Evolutionary conservation across 2,329 filamentous ascomycete genomes (phyloP).

Genomic region (Phyllosticta capitalensis): DNA sequence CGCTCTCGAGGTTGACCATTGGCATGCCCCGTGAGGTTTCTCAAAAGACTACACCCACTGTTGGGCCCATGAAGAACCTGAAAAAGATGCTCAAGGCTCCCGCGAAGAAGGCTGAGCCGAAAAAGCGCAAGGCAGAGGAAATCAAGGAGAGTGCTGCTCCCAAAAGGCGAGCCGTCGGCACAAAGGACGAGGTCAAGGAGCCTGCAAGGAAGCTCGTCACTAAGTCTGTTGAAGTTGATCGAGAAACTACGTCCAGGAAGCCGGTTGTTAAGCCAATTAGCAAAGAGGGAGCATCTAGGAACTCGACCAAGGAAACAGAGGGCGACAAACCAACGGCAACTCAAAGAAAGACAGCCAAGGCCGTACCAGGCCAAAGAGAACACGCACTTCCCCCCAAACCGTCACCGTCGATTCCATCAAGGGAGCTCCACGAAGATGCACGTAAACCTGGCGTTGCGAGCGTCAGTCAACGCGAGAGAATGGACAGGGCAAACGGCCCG

Average conservation of each 20-base stretch:
- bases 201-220: constrained; percentile 4
- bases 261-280: constrained; percentile 29
- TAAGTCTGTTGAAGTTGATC: neutral
- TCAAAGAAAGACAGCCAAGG: neutral
- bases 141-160: constrained; percentile 14
- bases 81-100: constrained; percentile 18
- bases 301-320: neutral
- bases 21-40: constrained; percentile 25
- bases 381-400: neutral
- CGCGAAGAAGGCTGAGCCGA: constrained; percentile 35
- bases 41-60: constrained; percentile 7
- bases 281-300: constrained; percentile 34
- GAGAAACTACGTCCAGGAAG: constrained; percentile 6
- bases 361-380: neutral
- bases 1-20: constrained; percentile 49
- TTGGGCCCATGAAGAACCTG: neutral
- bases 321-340: neutral
- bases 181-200: constrained; percentile 16
- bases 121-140: constrained; percentile 40
- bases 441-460: neutral
- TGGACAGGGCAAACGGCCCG: neutral
- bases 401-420: neutral
- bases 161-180: constrained; percentile 22
- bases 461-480: neutral
- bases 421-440: neutral